Conservation (phyloP, 306 rosid genomes). For the Elaeagnus macrophylla region DNA sequence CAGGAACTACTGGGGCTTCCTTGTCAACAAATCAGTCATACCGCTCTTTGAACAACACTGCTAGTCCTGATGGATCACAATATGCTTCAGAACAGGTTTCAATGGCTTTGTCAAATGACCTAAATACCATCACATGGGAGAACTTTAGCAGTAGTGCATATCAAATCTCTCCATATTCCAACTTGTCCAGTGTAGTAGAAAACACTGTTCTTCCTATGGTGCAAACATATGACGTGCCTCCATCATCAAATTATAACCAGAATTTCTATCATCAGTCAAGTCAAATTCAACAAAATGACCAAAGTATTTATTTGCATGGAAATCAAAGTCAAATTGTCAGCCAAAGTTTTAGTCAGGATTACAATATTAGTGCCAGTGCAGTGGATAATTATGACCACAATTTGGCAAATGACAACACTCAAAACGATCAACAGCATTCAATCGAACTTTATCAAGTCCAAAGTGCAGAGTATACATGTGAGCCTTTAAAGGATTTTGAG, state of each 20-base stretch:
- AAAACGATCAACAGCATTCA: conserved; percentile 23
- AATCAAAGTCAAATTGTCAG: conserved; percentile 23
- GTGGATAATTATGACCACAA: conserved; percentile 13
- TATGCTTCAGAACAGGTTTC: conserved; percentile 14
- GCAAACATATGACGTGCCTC: conserved; percentile 12
- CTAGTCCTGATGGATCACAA: conserved; percentile 16
- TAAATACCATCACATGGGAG: conserved; percentile 16
- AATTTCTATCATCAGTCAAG: conserved; percentile 17
- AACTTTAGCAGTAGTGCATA: conserved; percentile 6
- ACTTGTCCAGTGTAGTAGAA: conserved; percentile 6
- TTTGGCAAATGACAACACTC: conserved; percentile 30
- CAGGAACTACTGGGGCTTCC: conserved; percentile 13
- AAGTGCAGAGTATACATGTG: conserved; percentile 18
- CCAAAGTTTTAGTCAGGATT: conserved; percentile 19
- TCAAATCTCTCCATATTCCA: conserved; percentile 19
- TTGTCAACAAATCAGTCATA: conserved; percentile 12
- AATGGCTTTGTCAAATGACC: conserved; percentile 15
- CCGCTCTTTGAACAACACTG: conserved; percentile 20
- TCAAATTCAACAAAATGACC: conserved; percentile 21
- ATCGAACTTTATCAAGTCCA: conserved; percentile 18
- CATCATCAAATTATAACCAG: conserved; percentile 19
- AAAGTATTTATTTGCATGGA: conserved; percentile 18
- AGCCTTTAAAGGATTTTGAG: conserved; percentile 29
- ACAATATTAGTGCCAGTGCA: conserved; percentile 13
- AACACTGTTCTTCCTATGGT: conserved; percentile 18